These are phyloP conservation scores for Akebia trifoliata DNA, from an alignment of 164 flowering plant genomes.

Conservation along the genomic window DNA sequence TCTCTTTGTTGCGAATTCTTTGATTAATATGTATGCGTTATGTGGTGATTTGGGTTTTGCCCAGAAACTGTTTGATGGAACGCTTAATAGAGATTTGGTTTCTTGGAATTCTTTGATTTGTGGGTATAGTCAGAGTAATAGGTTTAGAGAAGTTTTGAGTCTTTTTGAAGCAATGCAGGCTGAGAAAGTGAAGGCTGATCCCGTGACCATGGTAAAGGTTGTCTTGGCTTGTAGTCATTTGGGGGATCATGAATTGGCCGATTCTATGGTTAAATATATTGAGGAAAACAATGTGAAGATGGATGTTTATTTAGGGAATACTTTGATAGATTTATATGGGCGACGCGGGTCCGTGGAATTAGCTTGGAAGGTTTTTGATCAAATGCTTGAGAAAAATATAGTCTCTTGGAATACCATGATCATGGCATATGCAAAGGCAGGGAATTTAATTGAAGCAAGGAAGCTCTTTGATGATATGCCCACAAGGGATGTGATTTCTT, in stretches of 20 bases:
- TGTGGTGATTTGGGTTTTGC: conserved; percentile 35
- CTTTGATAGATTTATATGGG: conserved; percentile 62
- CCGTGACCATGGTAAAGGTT: conserved; percentile 65
- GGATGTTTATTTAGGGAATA: conserved; percentile 69
- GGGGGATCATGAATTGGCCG: conserved; percentile 31
- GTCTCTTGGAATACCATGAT: conserved; percentile 80
- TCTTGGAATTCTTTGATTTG: conserved; percentile 78
- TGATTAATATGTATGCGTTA: conserved; percentile 48
- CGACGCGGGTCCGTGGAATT: conserved; percentile 40
- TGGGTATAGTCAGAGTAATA: conserved; percentile 44
- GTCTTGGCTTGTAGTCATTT: conserved; percentile 48
- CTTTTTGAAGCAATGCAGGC: conserved; percentile 45
- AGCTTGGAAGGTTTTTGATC: conserved; percentile 45
- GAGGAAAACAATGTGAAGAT: conserved; percentile 31
- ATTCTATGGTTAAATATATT: conserved; percentile 36
- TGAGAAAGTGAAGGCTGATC: conserved; percentile 45
- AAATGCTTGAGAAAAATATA: conserved; percentile 47
- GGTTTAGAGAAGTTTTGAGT: conserved; percentile 40
- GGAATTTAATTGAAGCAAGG: conserved; percentile 39
- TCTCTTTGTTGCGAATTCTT: conserved; percentile 46
- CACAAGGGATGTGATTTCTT: conserved; percentile 56
- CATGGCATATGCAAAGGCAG: conserved; percentile 38
- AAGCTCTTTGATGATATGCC: conserved; percentile 59
- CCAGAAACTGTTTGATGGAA: conserved; percentile 46
- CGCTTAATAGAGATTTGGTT: conserved; percentile 50